Conservation (phyloP, 2,329 filamentous ascomycete species). For the Gyromitra esculenta region DNA sequence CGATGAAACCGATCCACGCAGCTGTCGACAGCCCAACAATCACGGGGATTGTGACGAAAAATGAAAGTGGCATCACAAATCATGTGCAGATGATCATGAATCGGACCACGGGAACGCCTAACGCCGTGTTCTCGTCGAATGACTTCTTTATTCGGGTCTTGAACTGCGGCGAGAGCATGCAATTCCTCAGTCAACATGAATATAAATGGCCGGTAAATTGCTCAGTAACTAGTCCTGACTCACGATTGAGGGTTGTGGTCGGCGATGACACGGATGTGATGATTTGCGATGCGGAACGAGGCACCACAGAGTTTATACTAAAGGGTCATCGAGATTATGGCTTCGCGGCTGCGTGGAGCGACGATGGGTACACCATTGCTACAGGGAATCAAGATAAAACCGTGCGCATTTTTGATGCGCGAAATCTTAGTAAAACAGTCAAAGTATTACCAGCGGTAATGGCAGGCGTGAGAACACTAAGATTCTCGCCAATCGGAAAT, state of each 20-base stretch:
- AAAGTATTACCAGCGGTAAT: conserved; percentile 71
- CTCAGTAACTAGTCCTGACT: conserved; percentile 75
- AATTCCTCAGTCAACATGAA: conserved; percentile 66
- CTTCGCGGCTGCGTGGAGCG: conserved; percentile 82
- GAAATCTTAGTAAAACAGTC: conserved; percentile 71
- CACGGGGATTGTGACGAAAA: conserved; percentile 62
- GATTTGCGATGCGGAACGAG: conserved; percentile 75
- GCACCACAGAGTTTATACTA: conserved; percentile 67
- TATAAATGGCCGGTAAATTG: conserved; percentile 76
- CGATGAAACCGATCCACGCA: conserved; percentile 59
- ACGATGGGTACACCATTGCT: conserved; percentile 78
- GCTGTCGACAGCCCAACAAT: conserved; percentile 58
- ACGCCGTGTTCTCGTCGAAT: conserved; percentile 72
- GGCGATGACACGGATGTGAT: conserved; percentile 74
- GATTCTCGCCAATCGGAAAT: conserved; percentile 74
- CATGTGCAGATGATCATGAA: conserved; percentile 70
- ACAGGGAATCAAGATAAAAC: conserved; percentile 80
- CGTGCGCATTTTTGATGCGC: conserved; percentile 79
- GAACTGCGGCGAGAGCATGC: conserved; percentile 68
- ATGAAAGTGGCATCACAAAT: conserved; percentile 72
- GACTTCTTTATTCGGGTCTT: conserved; percentile 69
- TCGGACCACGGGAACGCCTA: conserved; percentile 66
- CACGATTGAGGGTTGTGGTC: conserved; percentile 75
- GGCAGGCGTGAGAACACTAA: conserved; percentile 74
- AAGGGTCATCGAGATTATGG: conserved; percentile 74